Evolutionary conservation across 139 green algal species (phyloP), one percentile per base, ranked within the genome.

Genomic region (Prasinococcaceae sp.): DNA sequence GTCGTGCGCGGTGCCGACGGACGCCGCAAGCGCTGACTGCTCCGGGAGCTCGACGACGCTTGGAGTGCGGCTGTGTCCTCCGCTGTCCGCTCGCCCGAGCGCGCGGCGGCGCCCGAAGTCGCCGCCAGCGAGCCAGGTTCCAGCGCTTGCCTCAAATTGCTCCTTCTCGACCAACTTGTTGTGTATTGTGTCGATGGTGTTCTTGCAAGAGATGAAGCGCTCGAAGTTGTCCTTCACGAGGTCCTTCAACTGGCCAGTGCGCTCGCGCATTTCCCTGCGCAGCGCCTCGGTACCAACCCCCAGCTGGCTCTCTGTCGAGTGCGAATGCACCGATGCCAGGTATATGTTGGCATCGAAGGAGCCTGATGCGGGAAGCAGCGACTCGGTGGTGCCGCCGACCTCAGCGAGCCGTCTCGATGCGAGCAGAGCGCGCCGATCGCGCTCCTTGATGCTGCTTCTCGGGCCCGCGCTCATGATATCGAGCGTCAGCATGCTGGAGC

Each of bases 221-320:
- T 90, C 82, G 63, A 93, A 93, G 66, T 93, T 93, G 39, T 86
- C 74, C 30, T 89, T 90, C 16, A 90, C 82, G 38, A 93, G 68
- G 32, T 69, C 26, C 55, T 85, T 84, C 2, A 90, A 61, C 60
- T 89, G 78, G 6, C 67, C 74, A 14, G 76, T 85, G 43, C 85
- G 76, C 56, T 82, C 70, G 3, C 46, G 67, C 4, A 92, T 60
- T 55, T 84, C 75, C 28, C 55, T 53, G 6, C 61, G 53, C 30
- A 93, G 58, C 14, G 50, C 51, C n/a, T 58, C 46, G 27, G 68
- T 37, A 6, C 83, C 84, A 16, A 42, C 52, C 25, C 72, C 32
- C 50, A 93, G 75, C 28, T 85, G 60, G 2, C 52, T 19, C 48
- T 74, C 28, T 1, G 45, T 40, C 0, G 62, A 78, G 14, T 81